Evolutionary conservation across 805 yeast species (phyloP).

Genomic region (Wickerhamia fluorescens): DNA sequence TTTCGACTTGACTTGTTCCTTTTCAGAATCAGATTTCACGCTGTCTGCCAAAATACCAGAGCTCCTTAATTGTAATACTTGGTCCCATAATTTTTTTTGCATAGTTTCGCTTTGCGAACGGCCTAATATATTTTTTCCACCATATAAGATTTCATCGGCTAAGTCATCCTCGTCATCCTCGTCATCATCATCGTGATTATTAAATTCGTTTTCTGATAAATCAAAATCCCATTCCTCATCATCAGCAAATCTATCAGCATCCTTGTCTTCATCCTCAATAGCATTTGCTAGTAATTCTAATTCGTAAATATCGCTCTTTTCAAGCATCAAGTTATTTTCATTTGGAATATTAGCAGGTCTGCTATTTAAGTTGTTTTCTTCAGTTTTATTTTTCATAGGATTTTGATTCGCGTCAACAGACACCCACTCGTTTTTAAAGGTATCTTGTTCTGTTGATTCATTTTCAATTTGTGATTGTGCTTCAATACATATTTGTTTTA

Average conservation of each 20-base stretch:
- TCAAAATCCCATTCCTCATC: constrained; percentile 34
- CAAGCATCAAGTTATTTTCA: constrained; percentile 20
- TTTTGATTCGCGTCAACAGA: too few species aligned
- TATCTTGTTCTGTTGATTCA: constrained; percentile 2
- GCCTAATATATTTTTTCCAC: constrained; percentile 10
- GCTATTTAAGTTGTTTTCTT: constrained; percentile 8
- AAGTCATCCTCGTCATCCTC: constrained; percentile 21
- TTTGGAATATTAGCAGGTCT: constrained; percentile 7
- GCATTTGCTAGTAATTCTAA: constrained; percentile 50
- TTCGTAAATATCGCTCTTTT: constrained; percentile 42
- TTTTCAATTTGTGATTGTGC: constrained; percentile 10
- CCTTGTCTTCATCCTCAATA: constrained; percentile 22
- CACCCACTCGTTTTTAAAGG: not conserved
- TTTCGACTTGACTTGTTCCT: not conserved
- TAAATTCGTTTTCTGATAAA: constrained; percentile 30
- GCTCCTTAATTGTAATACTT: constrained; percentile 28
- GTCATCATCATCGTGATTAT: constrained; percentile 19
- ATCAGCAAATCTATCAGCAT: constrained; percentile 14
- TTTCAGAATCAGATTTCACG: not conserved
- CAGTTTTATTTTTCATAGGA: constrained; percentile 9
- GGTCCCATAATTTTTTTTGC: too few species aligned
- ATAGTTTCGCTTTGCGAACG: too few species aligned
- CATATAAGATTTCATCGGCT: constrained; percentile 25
- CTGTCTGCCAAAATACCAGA: too few species aligned
- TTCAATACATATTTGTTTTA: constrained; percentile 18